Evolutionary conservation across 208 protist species (phyloP).

Genomic region (Kentomonas sorsogonicus): DNA sequence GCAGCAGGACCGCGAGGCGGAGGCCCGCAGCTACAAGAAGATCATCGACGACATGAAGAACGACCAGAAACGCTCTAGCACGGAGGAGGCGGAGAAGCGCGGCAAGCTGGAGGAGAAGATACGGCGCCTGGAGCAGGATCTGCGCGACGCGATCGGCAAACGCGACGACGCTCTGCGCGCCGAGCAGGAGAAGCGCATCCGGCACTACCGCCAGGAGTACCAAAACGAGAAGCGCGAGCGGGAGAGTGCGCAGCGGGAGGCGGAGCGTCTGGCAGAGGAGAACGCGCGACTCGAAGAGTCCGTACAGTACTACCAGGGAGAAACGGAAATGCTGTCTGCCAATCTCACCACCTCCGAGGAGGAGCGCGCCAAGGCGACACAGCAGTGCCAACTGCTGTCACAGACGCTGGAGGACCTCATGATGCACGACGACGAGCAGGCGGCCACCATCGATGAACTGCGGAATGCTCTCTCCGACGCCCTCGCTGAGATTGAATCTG

Average conservation of each 20-base stretch:
- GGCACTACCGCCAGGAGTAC: conserved; percentile 26
- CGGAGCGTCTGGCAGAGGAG: conserved; percentile 15
- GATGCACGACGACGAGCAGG: conserved; percentile 32
- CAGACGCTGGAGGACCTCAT: conserved; percentile 43
- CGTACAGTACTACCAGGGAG: conserved; percentile 22
- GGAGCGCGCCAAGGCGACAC: conserved; percentile 22
- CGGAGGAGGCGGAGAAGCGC: conserved; percentile 21
- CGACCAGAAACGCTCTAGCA: conserved; percentile 21
- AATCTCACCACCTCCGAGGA: conserved; percentile 25
- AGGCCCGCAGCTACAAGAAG: conserved; percentile 20
- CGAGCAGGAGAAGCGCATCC: conserved; percentile 23
- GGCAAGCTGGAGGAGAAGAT: conserved; percentile 22
- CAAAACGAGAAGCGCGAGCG: conserved; percentile 20
- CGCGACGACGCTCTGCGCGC: conserved; percentile 14
- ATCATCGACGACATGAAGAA: conserved; percentile 17
- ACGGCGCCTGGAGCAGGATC: conserved; percentile 13
- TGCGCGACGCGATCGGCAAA: conserved; percentile 2
- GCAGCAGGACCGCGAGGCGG: conserved; percentile 21
- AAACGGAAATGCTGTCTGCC: conserved; percentile 14
- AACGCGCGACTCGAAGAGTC: conserved; percentile 20
- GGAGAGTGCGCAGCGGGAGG: conserved; percentile 14
- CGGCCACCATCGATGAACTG: conserved; percentile 21
- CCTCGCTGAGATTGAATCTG: conserved; percentile 13
- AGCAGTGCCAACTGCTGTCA: conserved; percentile 25
- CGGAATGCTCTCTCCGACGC: conserved; percentile 14